These are phyloP conservation scores for Emmonsiellopsis sp. DNA, from an alignment of 2,329 filamentous ascomycete genomes.

Conservation along the genomic window DNA sequence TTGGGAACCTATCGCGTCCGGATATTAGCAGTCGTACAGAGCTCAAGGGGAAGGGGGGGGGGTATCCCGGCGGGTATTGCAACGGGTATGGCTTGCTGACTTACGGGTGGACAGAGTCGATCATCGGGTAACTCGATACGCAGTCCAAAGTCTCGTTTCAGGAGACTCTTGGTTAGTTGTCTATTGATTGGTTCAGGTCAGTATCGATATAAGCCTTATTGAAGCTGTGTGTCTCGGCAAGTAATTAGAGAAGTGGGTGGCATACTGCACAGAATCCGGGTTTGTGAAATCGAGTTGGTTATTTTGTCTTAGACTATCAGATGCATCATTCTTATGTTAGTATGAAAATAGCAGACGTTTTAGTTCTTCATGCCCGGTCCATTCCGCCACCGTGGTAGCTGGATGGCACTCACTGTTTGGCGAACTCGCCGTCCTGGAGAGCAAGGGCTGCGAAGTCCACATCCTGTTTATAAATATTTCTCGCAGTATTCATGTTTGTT, in stretches of 20 bases:
- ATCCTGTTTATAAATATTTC: conserved; percentile 45
- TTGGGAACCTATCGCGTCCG: conserved; percentile 31
- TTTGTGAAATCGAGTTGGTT: conserved; percentile 71
- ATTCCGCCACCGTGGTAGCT: background rate
- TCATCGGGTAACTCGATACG: conserved; percentile 62
- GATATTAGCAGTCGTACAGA: background rate
- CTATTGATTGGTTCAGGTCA: conserved; percentile 23
- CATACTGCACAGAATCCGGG: conserved; percentile 62
- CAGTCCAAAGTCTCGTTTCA: conserved; percentile 67
- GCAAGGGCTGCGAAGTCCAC: conserved; percentile 56
- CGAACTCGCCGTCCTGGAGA: conserved; percentile 49
- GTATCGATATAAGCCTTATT: background rate
- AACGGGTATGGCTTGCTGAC: conserved; percentile 10
- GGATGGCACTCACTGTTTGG: conserved; percentile 41
- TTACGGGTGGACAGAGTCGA: conserved; percentile 75
- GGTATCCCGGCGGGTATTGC: background rate
- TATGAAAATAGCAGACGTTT: conserved; percentile 7
- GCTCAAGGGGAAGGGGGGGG: too few species aligned
- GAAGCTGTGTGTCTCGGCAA: background rate
- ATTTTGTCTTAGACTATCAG: conserved; percentile 40
- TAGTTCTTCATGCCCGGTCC: background rate
- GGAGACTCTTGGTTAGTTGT: conserved; percentile 65
- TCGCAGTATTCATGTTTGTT: conserved; percentile 22
- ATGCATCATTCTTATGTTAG: background rate
- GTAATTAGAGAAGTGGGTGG: background rate